Evolutionary conservation across 495 filamentous ascomycete species (phyloP).

Genomic region (Podospora anserina): DNA sequence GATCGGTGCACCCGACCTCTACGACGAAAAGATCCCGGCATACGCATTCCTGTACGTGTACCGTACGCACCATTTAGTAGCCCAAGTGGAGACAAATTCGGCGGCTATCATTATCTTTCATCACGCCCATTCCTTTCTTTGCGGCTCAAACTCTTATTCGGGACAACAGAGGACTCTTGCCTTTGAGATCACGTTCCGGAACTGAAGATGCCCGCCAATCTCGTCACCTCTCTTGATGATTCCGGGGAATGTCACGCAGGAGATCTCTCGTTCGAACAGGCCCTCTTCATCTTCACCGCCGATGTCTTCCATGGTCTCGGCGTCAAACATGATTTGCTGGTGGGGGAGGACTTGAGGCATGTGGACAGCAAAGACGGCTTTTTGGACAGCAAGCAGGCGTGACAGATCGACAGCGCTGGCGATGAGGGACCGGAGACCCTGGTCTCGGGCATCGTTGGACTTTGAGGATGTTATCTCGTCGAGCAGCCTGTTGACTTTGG

Average conservation of each 20-base stretch:
- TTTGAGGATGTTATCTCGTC: conserved; percentile 41
- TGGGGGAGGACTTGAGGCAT: conserved; percentile 51
- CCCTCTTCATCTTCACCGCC: conserved; percentile 54
- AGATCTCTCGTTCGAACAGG: conserved; percentile 43
- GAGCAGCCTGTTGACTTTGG: conserved; percentile 39
- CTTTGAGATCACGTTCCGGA: conserved; percentile 54
- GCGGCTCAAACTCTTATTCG: conserved; percentile 32
- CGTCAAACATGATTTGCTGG: conserved; percentile 48
- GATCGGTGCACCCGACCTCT: not conserved
- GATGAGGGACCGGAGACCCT: conserved; percentile 44
- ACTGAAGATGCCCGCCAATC: conserved; percentile 50
- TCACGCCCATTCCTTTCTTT: not conserved
- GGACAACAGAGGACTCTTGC: conserved; percentile 52
- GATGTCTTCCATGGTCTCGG: conserved; percentile 54
- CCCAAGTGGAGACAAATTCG: not conserved
- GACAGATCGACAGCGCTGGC: conserved; percentile 49
- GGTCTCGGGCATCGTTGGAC: conserved; percentile 44
- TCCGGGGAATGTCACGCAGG: conserved; percentile 52
- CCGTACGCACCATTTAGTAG: not conserved
- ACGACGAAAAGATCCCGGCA: not conserved
- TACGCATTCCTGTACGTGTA: not conserved
- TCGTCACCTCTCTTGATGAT: conserved; percentile 56
- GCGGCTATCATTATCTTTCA: not conserved
- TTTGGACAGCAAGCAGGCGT: conserved; percentile 50
- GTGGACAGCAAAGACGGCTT: conserved; percentile 48